Evolutionary conservation across 352 stramenopile genomes (phyloP).

Genomic region (Pythium oligandrum): DNA sequence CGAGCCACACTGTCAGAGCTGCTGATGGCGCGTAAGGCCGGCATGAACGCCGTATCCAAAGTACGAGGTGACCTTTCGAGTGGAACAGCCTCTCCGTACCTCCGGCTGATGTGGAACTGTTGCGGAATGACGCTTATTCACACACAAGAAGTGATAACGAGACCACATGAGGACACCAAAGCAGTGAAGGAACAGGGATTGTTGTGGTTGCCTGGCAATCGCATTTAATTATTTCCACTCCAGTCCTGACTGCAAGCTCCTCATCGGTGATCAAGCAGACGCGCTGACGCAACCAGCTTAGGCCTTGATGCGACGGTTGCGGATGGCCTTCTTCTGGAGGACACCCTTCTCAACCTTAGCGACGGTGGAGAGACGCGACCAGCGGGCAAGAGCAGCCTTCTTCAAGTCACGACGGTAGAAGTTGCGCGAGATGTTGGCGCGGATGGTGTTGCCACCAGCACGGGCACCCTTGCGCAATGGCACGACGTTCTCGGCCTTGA

Average conservation of each 20-base stretch:
- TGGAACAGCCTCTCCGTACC: too few species aligned
- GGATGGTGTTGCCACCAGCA: slow-evolving; percentile 80
- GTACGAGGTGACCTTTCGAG: slow-evolving; percentile 8
- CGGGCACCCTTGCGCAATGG: slow-evolving; percentile 82
- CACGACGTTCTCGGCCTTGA: slow-evolving; percentile 66
- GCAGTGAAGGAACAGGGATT: slow-evolving; percentile 3
- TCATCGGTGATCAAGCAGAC: neutral
- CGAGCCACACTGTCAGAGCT: neutral
- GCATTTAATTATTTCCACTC: slow-evolving; percentile 30
- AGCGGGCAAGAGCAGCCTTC: slow-evolving; percentile 78
- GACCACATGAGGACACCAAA: too few species aligned
- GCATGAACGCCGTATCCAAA: slow-evolving; percentile 34
- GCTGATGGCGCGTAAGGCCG: neutral
- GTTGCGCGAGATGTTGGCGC: slow-evolving; percentile 85
- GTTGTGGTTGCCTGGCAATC: slow-evolving; percentile 16
- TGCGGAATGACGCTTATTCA: slow-evolving; percentile 2
- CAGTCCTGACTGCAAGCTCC: slow-evolving; percentile 12
- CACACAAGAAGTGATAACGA: neutral
- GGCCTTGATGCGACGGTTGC: slow-evolving; percentile 77
- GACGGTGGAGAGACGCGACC: slow-evolving; percentile 82
- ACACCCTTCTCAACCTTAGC: slow-evolving; percentile 88
- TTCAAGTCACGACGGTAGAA: slow-evolving; percentile 86
- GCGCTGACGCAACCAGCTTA: slow-evolving; percentile 31
- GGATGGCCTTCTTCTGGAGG: slow-evolving; percentile 78
- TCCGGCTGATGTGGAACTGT: too few species aligned